Conservation (phyloP, 345 rosid species). For the Sonneratia alba region DNA sequence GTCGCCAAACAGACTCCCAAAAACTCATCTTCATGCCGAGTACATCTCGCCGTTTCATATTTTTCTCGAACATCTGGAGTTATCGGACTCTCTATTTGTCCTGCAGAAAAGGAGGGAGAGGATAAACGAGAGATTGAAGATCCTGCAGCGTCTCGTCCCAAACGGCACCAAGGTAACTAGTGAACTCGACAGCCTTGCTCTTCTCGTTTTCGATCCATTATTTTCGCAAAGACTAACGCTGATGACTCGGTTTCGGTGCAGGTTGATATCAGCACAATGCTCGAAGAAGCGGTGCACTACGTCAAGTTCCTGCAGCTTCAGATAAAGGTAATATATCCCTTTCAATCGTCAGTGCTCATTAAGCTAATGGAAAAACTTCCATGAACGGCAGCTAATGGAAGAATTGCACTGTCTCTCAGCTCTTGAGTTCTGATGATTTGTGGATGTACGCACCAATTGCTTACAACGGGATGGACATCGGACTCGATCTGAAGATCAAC, state of each 20-base stretch:
- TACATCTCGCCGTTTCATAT: neutral
- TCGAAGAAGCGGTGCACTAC: constrained; percentile 84
- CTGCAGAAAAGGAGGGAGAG: constrained; percentile 83
- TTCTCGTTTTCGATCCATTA: neutral
- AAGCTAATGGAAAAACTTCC: too few relatives aligned
- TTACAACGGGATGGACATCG: constrained; percentile 75
- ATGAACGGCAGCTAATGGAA: neutral
- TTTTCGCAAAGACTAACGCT: neutral
- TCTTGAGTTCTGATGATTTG: constrained; percentile 76
- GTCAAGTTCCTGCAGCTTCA: constrained; percentile 86
- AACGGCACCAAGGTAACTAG: constrained; percentile 72
- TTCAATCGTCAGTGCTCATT: too few relatives aligned
- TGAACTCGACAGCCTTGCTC: too few relatives aligned
- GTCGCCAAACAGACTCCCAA: neutral
- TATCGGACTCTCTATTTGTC: neutral
- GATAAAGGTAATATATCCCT: constrained; percentile 45
- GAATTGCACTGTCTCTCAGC: constrained; percentile 20
- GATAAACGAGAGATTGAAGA: constrained; percentile 65
- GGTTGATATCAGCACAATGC: constrained; percentile 95
- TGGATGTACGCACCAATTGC: constrained; percentile 96
- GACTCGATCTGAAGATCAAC: constrained; percentile 42
- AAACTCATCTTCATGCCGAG: neutral
- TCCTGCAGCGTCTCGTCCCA: constrained; percentile 70
- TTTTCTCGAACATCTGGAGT: neutral
- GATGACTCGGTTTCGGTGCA: constrained; percentile 10